Evolutionary conservation across 2,329 filamentous ascomycete genomes (phyloP).

Genomic region (Neofusicoccum laricinum): DNA sequence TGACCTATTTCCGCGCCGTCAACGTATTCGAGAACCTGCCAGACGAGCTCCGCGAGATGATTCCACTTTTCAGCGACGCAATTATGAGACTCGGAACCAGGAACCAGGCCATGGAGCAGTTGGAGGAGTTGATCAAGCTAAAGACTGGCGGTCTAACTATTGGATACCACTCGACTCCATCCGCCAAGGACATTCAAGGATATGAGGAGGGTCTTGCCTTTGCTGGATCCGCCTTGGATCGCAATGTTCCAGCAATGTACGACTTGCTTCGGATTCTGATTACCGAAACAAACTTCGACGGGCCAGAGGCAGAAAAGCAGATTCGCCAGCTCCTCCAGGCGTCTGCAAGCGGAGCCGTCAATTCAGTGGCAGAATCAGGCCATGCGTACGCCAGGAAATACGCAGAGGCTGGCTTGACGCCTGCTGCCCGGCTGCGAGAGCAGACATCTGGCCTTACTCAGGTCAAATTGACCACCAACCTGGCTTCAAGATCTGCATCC

Average conservation of each 20-base stretch:
- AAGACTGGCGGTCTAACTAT: slow-evolving; percentile 90
- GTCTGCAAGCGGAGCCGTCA: slow-evolving; percentile 83
- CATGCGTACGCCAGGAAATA: slow-evolving; percentile 83
- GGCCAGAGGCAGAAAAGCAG: slow-evolving; percentile 73
- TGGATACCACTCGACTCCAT: slow-evolving; percentile 78
- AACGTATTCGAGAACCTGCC: slow-evolving; percentile 77
- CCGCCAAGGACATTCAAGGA: slow-evolving; percentile 66
- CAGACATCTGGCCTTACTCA: slow-evolving; percentile 90
- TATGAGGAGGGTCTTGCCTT: slow-evolving; percentile 81
- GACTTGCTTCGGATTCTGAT: slow-evolving; percentile 77
- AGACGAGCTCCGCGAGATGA: slow-evolving; percentile 76
- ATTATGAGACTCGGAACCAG: slow-evolving; percentile 92
- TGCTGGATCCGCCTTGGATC: slow-evolving; percentile 82
- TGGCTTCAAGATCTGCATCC: slow-evolving; percentile 69
- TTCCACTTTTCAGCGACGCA: slow-evolving; percentile 87
- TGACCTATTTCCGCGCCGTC: slow-evolving; percentile 93
- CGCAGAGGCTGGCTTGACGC: slow-evolving; percentile 75
- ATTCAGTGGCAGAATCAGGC: slow-evolving; percentile 85
- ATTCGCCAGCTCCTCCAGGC: slow-evolving; percentile 84
- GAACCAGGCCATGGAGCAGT: slow-evolving; percentile 83
- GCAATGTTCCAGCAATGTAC: slow-evolving; percentile 88
- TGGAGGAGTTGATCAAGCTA: slow-evolving; percentile 93
- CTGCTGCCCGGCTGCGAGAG: slow-evolving; percentile 70
- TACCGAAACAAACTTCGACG: slow-evolving; percentile 85
- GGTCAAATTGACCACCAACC: slow-evolving; percentile 74